Evolutionary conservation across 1,284 basidiomycete genomes (phyloP), one percentile per base, ranked within the genome.

Genomic region (Chalciporus sp.): DNA sequence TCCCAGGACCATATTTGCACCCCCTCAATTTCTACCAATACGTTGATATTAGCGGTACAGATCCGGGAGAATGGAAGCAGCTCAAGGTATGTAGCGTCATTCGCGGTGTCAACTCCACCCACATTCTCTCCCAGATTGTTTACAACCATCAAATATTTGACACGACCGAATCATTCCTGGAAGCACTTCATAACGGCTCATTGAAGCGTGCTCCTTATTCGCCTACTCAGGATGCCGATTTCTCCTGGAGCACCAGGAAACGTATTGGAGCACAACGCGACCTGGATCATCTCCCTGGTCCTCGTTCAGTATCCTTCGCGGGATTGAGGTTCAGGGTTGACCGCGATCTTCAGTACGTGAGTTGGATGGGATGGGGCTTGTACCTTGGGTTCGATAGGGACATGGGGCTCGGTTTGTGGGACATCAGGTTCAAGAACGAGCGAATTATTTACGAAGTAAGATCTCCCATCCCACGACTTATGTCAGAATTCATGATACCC

Each of bases 371-470:
- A 2, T 86, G 82, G 81, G 75, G 77, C 0, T 61, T 86, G 67
- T 87, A 82, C 60, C 71, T 86, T 26, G 78, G 80, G 50, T 88
- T 88, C 62, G 80, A 84, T 49, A 68, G 85, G 35, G 85, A 85
- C 61, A 86, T 86, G 82, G 83, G 86, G 11, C 57, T 89, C 54
- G 80, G 78, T 51, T 68, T 89, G 11, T 89, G 83, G 82, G 82
- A 89, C 63, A 76, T 89, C 52, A 74, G 78, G 11, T 86, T 88
- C 72, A 71, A 76, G 40, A 78, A 77, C 20, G 82, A 86, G 60
- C 69, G 84, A 12, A 78, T 90, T 49, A 76, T 88, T 41, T 88
- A 88, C 59, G 83, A 89, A 70, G 79, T 80, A 49, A 31, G 58
- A 17, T 46, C 26, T 20, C 8, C n/a, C 20, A 17, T 45, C 10